phyloP scores from a whole-genome alignment of 805 yeast species.

The Teunomyces cretensis region DNA sequence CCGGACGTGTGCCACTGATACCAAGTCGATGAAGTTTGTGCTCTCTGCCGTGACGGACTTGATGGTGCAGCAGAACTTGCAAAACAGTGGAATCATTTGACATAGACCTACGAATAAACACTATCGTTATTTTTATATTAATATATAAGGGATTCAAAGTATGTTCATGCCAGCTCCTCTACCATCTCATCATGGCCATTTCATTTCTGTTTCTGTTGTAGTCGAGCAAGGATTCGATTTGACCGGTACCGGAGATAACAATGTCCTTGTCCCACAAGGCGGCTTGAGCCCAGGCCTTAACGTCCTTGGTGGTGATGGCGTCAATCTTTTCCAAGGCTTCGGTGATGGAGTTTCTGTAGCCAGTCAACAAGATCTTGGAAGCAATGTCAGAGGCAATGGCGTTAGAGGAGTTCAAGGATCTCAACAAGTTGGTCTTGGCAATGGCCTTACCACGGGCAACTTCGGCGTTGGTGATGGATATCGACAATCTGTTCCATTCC shows the following conservation, averaged over 20 bases:
- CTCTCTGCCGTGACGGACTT: slow-evolving; percentile 90
- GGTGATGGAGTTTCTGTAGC: slow-evolving; percentile 59
- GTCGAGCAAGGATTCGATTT: slow-evolving; percentile 80
- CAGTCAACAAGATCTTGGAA: slow-evolving; percentile 55
- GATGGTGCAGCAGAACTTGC: slow-evolving; percentile 79
- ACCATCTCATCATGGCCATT: slow-evolving; percentile 83
- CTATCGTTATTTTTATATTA: slow-evolving; percentile 3
- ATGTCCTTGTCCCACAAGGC: slow-evolving; percentile 81
- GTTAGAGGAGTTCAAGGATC: slow-evolving; percentile 46
- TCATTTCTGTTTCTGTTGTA: slow-evolving; percentile 85
- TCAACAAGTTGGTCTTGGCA: slow-evolving; percentile 62
- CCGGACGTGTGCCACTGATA: slow-evolving; percentile 94
- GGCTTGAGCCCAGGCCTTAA: slow-evolving; percentile 72
- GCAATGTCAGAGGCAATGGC: slow-evolving; percentile 60
- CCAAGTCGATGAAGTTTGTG: slow-evolving; percentile 84
- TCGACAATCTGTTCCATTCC: slow-evolving; percentile 84
- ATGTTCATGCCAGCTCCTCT: slow-evolving; percentile 15
- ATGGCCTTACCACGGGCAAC: slow-evolving; percentile 74
- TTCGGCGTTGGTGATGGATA: slow-evolving; percentile 74
- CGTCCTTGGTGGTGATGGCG: slow-evolving; percentile 55
- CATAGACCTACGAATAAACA: background rate
- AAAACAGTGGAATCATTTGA: slow-evolving; percentile 71
- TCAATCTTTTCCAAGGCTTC: slow-evolving; percentile 66
- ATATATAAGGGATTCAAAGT: slow-evolving; percentile 2
- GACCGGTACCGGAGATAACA: slow-evolving; percentile 82